Evolutionary conservation across 2,329 filamentous ascomycete species (phyloP), one percentile per base, ranked within the genome.

Genomic region (Penicillium sp.): DNA sequence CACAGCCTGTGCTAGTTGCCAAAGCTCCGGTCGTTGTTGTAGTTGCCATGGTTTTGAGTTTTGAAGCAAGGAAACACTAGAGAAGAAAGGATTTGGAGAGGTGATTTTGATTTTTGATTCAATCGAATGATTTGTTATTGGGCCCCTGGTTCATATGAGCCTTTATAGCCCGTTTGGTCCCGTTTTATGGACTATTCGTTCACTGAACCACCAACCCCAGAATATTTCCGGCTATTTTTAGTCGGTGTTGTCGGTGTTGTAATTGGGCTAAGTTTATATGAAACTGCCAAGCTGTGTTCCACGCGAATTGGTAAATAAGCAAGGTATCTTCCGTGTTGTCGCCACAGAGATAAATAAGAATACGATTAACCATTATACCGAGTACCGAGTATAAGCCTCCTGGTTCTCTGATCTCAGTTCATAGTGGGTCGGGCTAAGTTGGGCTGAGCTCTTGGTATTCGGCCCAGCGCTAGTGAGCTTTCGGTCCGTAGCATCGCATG

Each of bases 1-100:
- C 58, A 51, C 65, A 68, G 19, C 54, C 55, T 10, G 53, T 60
- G 31, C 48, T 49, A 27, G 61, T 41, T 13, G 57, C 34, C 9
- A 55, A 38, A 11, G 55, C 47, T 11, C 55, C 44, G 23, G 60
- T 46, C 8, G 63, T 60, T 45, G 55, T 57, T 16, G 51, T 41
- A 33, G 57, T 58, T 51, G 46, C 25, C 33, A 53, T 53, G 23
- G 5, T 41, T 48, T 38, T 15, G 16, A 21, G 34, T 4, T 33
- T 46, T 34, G 13, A 33, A 7, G 19, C 19, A 21, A 40, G 10
- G 5, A 40, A 40, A 40, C 15, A 13, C 11, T 19, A 21, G 19
- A 21, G 33, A 34, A 9, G 15, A 39, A 21, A 19, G 5, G 10
- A 15, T 9, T 23, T 10, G 16, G 13, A 10, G 36, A n/a, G 7